Evolutionary conservation across 2,329 filamentous ascomycete species (phyloP), one percentile per base, ranked within the genome.

Genomic region (Phialophora macrospora): DNA sequence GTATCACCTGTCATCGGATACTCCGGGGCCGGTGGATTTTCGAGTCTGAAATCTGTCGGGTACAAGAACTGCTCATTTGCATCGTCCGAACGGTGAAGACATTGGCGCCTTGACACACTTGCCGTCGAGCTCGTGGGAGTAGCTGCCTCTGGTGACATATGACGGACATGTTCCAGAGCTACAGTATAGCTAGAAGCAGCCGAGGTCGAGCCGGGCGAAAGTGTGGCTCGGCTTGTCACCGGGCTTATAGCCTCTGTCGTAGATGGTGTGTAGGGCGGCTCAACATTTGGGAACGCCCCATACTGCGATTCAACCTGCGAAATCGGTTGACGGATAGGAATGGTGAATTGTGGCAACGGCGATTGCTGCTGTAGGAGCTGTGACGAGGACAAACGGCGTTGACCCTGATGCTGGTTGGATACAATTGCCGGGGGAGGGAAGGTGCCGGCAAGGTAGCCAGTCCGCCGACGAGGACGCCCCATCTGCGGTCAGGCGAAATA

Each of bases 401-500:
- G 60, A 32, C 30, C 52, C 6, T 38, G 48, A 38, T 51, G 8
- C 20, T 60, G 58, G 22, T 28, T 62, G 24, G 66, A 28, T 34
- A 46, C 14, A 58, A 60, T 48, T 24, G 57, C 11, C 5, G 59
- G 38, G 62, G 60, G 56, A 1, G 55, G 51, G 12, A 63, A 57
- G 24, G 62, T 60, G 62, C 62, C 65, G 24, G 64, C 62, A 28
- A 55, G 55, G 48, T 68, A 56, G 46, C 66, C 66, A 34, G 58
- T 65, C 38, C 59, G 62, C 38, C 63, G 63, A 48, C 52, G 62
- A 41, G 55, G 60, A 12, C 66, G 66, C 60, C 66, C 66, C 66
- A 68, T 68, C 22, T 61, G 62, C 28, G 24, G 24, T 48, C 46
- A 54, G 62, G 66, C 60, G 57, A 57, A 56, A 30, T 55, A 44